Evolutionary conservation across 768 basidiomycete species (phyloP), one percentile per base, ranked within the genome.

Genomic region (Lentinula lateritia): DNA sequence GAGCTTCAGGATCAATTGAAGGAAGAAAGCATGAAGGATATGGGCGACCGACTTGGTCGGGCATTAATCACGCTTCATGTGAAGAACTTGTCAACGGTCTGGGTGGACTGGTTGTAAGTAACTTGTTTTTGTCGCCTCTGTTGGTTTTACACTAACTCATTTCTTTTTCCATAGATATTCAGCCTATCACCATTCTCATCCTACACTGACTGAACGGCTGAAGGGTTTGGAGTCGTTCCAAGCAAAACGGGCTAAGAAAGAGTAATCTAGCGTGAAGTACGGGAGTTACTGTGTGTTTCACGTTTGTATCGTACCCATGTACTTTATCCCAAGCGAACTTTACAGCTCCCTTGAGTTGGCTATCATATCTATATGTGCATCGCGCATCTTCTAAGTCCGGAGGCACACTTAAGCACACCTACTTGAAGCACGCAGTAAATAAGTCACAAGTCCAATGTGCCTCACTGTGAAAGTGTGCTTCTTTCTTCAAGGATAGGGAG

Each of bases 111-210:
- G 90, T 73, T 94, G 86, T 93, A 66, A 69, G 89, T 78, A 38
- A 59, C 56, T 45, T 62, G 6, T 42, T 59, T 10, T 32, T n/a
- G 39, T 56, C 56, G 35, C 58, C 52, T 53, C 55, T 41, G 28
- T 56, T 7, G 9, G 42, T 56, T 16, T n/a, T 15, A 52, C 39
- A 13, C 41, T 13, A 35, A 4, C 34, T 52, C 32, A 32, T 13
- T 43, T 8, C 32, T 6, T 50, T 43, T 39, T 18, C 53, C 62
- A 35, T 62, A 91, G 90, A 61, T 97, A 96, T 76, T 97, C 94
- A 55, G 92, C 92, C 20, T 97, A 93, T 67, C 93, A 97, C 72
- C 93, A 98, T 74, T 95, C 92, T 52, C 96, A 99, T 73, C 96
- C 96, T 5, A 97, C 94, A 2, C 73, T 99, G 65, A 89, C 91